Conservation (phyloP, 768 basidiomycete species). For the Psilocybe azurescens region DNA sequence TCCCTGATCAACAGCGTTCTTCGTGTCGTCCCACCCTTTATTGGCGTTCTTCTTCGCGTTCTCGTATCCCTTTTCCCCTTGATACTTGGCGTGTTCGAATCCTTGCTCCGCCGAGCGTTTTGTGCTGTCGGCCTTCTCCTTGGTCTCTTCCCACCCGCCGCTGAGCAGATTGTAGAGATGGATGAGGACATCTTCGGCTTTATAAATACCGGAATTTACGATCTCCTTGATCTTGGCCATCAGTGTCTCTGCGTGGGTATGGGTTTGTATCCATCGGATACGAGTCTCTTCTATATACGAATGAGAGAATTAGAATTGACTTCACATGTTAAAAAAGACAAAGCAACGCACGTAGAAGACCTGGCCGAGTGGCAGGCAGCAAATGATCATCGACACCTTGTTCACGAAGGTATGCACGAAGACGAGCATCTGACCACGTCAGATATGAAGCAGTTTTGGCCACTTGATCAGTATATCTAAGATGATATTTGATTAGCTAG, state of each 20-base stretch:
- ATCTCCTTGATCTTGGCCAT: conserved; percentile 68
- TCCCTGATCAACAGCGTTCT: conserved; percentile 29
- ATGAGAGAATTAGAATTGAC: background rate
- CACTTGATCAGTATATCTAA: conserved; percentile 56
- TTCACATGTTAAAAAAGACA: conserved; percentile 22
- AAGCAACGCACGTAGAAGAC: conserved; percentile 70
- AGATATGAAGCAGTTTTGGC: conserved; percentile 67
- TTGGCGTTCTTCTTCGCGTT: conserved; percentile 27
- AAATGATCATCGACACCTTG: conserved; percentile 73
- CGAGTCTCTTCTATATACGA: conserved; percentile 68
- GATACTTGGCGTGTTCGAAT: conserved; percentile 24
- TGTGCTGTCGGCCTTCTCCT: conserved; percentile 31
- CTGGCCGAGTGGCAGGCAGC: conserved; percentile 68
- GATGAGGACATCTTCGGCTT: conserved; percentile 78
- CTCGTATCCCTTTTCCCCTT: conserved; percentile 28
- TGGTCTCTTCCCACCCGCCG: conserved; percentile 39
- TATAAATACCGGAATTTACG: conserved; percentile 69
- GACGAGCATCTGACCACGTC: conserved; percentile 91
- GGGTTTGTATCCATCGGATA: conserved; percentile 77
- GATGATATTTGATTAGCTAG: conserved; percentile 2
- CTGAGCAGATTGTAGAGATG: conserved; percentile 50
- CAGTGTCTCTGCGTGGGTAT: conserved; percentile 58
- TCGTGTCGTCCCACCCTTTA: conserved; percentile 27
- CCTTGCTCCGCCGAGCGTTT: conserved; percentile 20
- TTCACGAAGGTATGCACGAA: conserved; percentile 87